Base-by-base conservation (phyloP, 306 rosid species). In the Urtica urens region DNA sequence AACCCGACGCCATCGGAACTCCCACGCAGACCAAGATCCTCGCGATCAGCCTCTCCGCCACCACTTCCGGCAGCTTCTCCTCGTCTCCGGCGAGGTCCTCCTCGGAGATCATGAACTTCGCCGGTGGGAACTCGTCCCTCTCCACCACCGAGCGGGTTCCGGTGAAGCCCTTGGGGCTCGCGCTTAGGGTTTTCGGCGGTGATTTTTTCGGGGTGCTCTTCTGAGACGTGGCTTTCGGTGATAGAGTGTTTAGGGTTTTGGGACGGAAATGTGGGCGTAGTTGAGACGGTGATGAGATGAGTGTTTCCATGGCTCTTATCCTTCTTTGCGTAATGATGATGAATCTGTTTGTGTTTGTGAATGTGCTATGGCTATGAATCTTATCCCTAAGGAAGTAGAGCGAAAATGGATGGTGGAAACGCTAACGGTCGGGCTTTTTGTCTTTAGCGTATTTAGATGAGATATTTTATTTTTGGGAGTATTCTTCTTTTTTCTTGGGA, bases 231-330 rank as follows among this genome's bases (percentile, higher is more conserved):
- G 67, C 31, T 39, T 17, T 65, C 49, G 70, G 60, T 30, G 5
- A 29, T 28, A 19, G 43, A 2, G 10, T 31, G 6, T 23, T 2
- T 70, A 38, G 64, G 44, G 9, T 62, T 48, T 72, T 38, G 87
- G 51, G 57, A 54, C 45, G 63, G 57, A 74, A 60, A 67, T 53
- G 11, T 24, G 77, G 62, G 40, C 75, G 61, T 45, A 47, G 58
- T 33, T n/a, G n/a, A n/a, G n/a, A n/a, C n/a, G 72, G 23, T 42
- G 78, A 46, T 59, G 63, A 71, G 18, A 64, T 46, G 0, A 84
- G 74, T 57, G 81, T 37, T 71, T 65, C 65, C 97, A 90, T 84
- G 68, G 77, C 54, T n/a, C n/a, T n/a, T n/a, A n/a, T n/a, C n/a
- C n/a, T 61, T 30, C 53, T 35, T 21, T 14, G 39, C 6, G 29